Evolutionary conservation across 768 basidiomycete species (phyloP), one percentile per base, ranked within the genome.

Genomic region (Wakefieldia striispora): DNA sequence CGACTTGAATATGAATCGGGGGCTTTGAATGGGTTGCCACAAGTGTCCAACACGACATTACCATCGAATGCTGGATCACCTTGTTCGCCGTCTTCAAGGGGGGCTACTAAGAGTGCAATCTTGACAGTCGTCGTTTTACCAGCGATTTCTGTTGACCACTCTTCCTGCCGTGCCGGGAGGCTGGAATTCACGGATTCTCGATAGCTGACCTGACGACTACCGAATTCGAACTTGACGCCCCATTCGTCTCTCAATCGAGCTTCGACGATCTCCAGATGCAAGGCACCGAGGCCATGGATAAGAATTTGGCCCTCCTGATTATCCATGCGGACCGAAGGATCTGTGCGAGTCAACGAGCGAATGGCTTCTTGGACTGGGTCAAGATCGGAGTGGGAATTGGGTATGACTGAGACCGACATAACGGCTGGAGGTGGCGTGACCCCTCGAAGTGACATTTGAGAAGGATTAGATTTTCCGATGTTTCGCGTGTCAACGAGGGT

Each of bases 251-350:
- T 76, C 23, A 94, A 72, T 37, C 92, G 78, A n/a, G 83, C 80
- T 67, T 90, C 88, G 10, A 92, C 76, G 47, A 94, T 92, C 66
- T 94, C 91, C n/a, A 94, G 78, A 62, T 94, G 91, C 12, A 94
- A 76, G 26, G 87, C 81, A 13, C 91, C 91, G 36, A 94, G 80
- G 2, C 91, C 91, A 56, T 93, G 88, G 1, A 91, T 76, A 26
- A 94, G 76, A 29, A 91, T 72, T 59, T 94, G 91, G 1, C 90
- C 91, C 55, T 94, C 91, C 47, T 88, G 84, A 3, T 73, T 71
- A 46, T 92, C 91, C 26, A 84, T 74, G 17, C 92, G 84, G 24
- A 92, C 80, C 1, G 90, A 92, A n/a, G 91, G 91, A 61, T 94
- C 91, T 1, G 92, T 93, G n/a, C 91, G 84, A 16, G 81, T 73